phyloP scores from a whole-genome alignment of 2,329 filamentous ascomycete genomes.

The Sordariomycetes sp. region DNA sequence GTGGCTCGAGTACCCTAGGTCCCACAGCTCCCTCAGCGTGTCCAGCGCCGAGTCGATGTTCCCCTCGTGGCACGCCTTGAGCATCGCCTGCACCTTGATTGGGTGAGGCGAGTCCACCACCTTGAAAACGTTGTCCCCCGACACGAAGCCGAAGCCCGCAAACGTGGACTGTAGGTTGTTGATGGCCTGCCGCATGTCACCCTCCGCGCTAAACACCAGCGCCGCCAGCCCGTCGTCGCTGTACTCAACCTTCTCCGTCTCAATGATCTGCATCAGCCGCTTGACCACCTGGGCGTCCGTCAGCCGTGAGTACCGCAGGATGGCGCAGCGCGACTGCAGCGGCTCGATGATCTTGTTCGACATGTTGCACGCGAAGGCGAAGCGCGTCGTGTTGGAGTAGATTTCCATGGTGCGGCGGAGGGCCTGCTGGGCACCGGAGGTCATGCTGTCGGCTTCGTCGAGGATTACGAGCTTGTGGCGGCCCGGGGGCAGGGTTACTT shows the following conservation, averaged over 20 bases:
- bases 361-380: slow-evolving; percentile 97
- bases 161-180: slow-evolving; percentile 93
- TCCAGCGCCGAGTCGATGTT: slow-evolving; percentile 83
- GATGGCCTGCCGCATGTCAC: slow-evolving; percentile 97
- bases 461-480: slow-evolving; percentile 95
- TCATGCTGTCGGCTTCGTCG: slow-evolving; percentile 98
- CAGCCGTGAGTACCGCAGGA: slow-evolving; percentile 82
- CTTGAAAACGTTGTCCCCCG: slow-evolving; percentile 92
- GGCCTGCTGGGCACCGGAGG: slow-evolving; percentile 88
- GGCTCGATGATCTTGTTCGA: slow-evolving; percentile 99
- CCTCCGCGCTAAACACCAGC: slow-evolving; percentile 93
- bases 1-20: slow-evolving; percentile 92
- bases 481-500: slow-evolving; percentile 83
- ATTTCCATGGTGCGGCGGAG: slow-evolving; percentile 97
- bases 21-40: slow-evolving; percentile 80
- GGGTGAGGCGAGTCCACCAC: slow-evolving; percentile 96
- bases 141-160: slow-evolving; percentile 94
- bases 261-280: slow-evolving; percentile 80
- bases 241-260: slow-evolving; percentile 81
- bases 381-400: slow-evolving; percentile 89
- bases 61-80: slow-evolving; percentile 90
- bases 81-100: slow-evolving; percentile 96
- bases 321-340: slow-evolving; percentile 92
- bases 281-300: slow-evolving; percentile 90
- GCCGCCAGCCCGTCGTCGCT: slow-evolving; percentile 90